Evolutionary conservation across 805 yeast species (phyloP).

Genomic region (Citeromyces matritensis): DNA sequence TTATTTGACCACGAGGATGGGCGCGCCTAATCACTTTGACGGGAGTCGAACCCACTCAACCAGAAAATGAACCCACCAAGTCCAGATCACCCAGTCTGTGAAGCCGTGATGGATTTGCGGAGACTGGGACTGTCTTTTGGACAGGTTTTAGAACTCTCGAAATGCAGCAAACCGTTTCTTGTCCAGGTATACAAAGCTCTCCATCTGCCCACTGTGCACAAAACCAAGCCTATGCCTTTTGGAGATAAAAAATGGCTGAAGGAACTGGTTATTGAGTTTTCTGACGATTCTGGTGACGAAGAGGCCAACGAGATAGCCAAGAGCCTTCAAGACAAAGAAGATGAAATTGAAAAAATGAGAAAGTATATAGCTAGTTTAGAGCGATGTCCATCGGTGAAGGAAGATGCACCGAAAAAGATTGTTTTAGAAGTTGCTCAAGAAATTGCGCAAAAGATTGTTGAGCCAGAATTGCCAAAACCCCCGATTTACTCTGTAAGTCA

Average conservation of each 20-base stretch:
- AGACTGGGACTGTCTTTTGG: slow-evolving; percentile 8
- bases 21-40: no score
- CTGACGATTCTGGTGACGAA: slow-evolving; percentile 5
- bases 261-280: slow-evolving; percentile 6
- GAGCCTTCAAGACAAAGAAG: slow-evolving; percentile 5
- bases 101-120: slow-evolving; percentile 9
- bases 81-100: slow-evolving; percentile 7
- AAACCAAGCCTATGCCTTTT: slow-evolving; percentile 4
- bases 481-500: no score
- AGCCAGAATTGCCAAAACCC: no score
- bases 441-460: no score
- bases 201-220: background rate
- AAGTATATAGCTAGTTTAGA: slow-evolving; percentile 6
- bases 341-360: slow-evolving; percentile 8
- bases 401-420: no score
- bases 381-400: no score
- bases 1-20: no score
- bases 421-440: no score
- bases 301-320: slow-evolving; percentile 1
- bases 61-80: no score
- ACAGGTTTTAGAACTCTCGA: background rate
- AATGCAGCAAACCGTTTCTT: no score
- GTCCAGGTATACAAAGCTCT: no score
- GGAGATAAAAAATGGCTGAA: slow-evolving; percentile 7
- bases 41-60: no score